Evolutionary conservation across 768 basidiomycete species (phyloP).

Genomic region (Auriculariales sp.): DNA sequence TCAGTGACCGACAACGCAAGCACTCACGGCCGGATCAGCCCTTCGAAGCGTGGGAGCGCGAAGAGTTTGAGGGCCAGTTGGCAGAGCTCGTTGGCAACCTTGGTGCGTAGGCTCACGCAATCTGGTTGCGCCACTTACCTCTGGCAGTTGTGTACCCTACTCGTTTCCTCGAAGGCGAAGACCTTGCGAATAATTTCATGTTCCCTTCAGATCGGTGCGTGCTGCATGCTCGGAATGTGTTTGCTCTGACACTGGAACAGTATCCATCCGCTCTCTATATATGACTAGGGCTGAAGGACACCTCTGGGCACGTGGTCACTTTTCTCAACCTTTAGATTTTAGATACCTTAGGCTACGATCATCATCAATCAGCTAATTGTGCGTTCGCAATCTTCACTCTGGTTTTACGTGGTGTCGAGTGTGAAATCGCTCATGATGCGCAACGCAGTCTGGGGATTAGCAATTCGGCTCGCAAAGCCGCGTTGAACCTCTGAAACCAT

Average conservation of each 20-base stretch:
- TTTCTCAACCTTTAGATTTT: too few relatives aligned
- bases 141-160: slow-evolving; percentile 67
- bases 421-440: too few relatives aligned
- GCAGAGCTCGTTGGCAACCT: slow-evolving; percentile 71
- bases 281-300: too few relatives aligned
- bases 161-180: slow-evolving; percentile 87
- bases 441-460: too few relatives aligned
- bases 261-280: slow-evolving; percentile 61
- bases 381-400: too few relatives aligned
- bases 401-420: too few relatives aligned
- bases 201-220: slow-evolving; percentile 74
- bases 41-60: slow-evolving; percentile 70
- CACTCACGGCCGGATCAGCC: slow-evolving; percentile 41
- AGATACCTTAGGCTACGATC: too few relatives aligned
- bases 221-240: neutral
- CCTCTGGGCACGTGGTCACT: too few relatives aligned
- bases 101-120: slow-evolving; percentile 33
- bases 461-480: too few relatives aligned
- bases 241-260: slow-evolving; percentile 17
- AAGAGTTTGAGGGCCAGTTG: slow-evolving; percentile 80
- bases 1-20: slow-evolving; percentile 22
- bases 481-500: too few relatives aligned
- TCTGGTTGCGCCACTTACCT: neutral
- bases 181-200: slow-evolving; percentile 81
- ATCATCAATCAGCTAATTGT: too few relatives aligned